Evolutionary conservation across 257 asterid species (phyloP).

Genomic region (Nicotiana tomentosiformis): DNA sequence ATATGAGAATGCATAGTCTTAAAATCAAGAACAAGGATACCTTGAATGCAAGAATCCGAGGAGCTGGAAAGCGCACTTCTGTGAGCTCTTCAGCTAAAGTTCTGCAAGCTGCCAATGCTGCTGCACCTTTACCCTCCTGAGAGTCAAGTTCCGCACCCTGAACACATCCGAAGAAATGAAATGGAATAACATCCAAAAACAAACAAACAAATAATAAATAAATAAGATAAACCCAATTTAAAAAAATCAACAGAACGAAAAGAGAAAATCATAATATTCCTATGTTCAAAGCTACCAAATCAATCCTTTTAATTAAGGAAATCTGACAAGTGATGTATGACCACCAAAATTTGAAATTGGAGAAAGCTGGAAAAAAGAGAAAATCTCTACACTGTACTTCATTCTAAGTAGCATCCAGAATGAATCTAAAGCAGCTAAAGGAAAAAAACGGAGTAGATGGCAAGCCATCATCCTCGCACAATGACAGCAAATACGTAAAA

Average conservation of each 20-base stretch:
- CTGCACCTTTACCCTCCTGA: conserved; percentile 82
- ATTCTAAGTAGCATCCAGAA: background rate
- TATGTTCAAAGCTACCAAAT: background rate
- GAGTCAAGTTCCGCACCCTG: conserved; percentile 96
- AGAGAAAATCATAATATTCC: background rate
- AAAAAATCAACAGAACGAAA: background rate
- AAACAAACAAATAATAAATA: background rate
- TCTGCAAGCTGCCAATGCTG: conserved; percentile 97
- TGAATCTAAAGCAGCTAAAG: background rate
- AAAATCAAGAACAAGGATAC: conserved; percentile 24
- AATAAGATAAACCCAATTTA: background rate
- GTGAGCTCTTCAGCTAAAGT: conserved; percentile 98
- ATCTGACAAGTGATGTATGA: background rate
- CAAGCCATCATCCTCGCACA: background rate
- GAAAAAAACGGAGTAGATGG: background rate
- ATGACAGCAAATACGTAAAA: background rate
- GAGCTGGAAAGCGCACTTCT: conserved; percentile 94
- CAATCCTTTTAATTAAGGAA: background rate
- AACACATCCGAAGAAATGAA: conserved; percentile 18
- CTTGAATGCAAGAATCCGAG: conserved; percentile 96
- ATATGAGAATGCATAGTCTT: background rate
- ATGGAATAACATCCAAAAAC: background rate
- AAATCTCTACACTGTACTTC: background rate
- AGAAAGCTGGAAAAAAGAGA: background rate
- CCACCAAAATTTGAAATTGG: background rate